These are phyloP conservation scores for Gracilaria domingensis DNA, from an alignment of 23 red algal genomes.

Conservation along the genomic window DNA sequence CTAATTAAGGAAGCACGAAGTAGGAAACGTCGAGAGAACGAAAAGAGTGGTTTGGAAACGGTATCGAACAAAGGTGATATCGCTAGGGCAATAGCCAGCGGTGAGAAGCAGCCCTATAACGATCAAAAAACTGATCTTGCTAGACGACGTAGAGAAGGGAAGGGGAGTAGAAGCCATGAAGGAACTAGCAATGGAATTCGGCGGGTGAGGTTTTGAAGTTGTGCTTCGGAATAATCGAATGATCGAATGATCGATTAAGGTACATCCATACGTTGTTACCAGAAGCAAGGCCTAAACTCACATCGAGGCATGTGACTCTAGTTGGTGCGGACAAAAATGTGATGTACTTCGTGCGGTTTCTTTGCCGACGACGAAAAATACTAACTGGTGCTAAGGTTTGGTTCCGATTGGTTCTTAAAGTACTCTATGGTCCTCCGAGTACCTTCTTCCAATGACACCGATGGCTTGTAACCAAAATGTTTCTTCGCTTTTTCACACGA, in stretches of 20 bases:
- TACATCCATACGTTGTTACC: too few relatives aligned
- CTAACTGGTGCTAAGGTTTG: background rate
- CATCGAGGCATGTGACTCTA: too few relatives aligned
- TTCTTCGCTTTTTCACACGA: constrained; percentile 86
- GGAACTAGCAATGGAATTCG: constrained; percentile 79
- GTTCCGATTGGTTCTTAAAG: constrained; percentile 38
- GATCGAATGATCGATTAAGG: background rate
- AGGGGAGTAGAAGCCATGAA: constrained; percentile 68
- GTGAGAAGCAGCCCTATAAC: constrained; percentile 75
- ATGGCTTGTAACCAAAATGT: constrained; percentile 86
- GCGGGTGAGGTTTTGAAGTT: background rate
- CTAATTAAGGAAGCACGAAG: constrained; percentile 38
- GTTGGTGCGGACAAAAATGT: too few relatives aligned
- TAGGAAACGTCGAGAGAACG: constrained; percentile 17
- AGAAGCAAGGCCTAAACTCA: too few relatives aligned
- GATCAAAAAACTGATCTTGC: constrained; percentile 65
- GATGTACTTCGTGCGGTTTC: background rate
- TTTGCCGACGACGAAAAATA: background rate
- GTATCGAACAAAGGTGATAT: constrained; percentile 45
- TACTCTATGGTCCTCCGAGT: constrained; percentile 77
- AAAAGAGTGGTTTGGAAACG: background rate
- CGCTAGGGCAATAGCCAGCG: constrained; percentile 76
- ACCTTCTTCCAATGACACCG: constrained; percentile 80
- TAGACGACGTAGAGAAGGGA: constrained; percentile 62
- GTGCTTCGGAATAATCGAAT: background rate